Conservation (phyloP, 768 basidiomycete species). For the Pholiota microspora region DNA sequence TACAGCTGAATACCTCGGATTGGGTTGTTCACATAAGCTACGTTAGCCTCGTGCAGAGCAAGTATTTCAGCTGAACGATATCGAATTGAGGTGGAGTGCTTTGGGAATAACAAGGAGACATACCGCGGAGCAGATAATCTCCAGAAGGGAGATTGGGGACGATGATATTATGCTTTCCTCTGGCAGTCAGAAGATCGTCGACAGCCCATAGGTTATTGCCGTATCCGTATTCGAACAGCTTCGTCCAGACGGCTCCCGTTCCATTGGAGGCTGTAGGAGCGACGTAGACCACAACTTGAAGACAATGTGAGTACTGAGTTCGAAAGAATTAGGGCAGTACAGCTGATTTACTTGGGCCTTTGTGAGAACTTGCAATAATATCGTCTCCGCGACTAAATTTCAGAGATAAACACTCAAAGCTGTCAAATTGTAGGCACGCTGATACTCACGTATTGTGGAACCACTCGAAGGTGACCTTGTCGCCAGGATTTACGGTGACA, state of each 20-base stretch:
- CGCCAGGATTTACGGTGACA: conserved; percentile 29
- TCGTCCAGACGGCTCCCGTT: conserved; percentile 31
- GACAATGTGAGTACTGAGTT: not conserved
- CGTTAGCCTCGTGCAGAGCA: conserved; percentile 32
- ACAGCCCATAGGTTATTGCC: conserved; percentile 28
- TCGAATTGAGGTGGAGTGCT: conserved; percentile 23
- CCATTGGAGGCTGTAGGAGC: conserved; percentile 28
- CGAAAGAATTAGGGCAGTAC: not conserved
- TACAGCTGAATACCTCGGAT: conserved; percentile 47
- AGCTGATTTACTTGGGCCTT: conserved; percentile 28
- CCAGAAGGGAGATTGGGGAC: conserved; percentile 33
- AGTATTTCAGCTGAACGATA: conserved; percentile 29
- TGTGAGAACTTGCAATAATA: conserved; percentile 34
- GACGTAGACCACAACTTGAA: conserved; percentile 31
- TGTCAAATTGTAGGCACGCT: not conserved
- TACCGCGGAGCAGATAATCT: conserved; percentile 33
- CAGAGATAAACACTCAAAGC: not conserved
- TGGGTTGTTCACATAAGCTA: conserved; percentile 26
- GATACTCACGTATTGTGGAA: conserved; percentile 27
- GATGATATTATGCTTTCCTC: conserved; percentile 31
- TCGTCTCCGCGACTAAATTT: conserved; percentile 30
- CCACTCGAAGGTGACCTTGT: conserved; percentile 34
- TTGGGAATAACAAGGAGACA: not conserved
- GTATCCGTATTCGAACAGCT: conserved; percentile 29
- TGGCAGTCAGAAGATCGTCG: conserved; percentile 27